Base-by-base conservation (phyloP, 1,139 yeast genomes). In the Zygosaccharomyces sapae region DNA sequence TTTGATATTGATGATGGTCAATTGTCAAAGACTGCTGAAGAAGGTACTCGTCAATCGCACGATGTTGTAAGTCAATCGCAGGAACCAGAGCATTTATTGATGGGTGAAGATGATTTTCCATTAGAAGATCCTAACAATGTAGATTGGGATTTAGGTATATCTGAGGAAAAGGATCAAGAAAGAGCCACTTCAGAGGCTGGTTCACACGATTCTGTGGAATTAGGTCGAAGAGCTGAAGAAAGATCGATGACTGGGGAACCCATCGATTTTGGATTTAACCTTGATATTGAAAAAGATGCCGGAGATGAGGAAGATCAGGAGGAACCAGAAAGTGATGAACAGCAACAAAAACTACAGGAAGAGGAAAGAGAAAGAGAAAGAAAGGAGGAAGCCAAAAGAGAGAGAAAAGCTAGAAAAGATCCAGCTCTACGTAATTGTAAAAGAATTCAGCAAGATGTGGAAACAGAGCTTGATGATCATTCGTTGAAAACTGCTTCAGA, bases 11-110 rank as follows among this genome's bases (percentile, higher is more conserved):
- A 56, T 37, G 56, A 53, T 31, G 48, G 35, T 4, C 46, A 46
- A 8, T 38, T 43, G 8, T 48, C 59, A n/a, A 55, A 55, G 45
- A 48, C 57, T 4, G 68, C 86, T 84, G 49, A 81, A 84, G 51
- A 83, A 89, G 3, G 86, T 78, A 51, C 77, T 78, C 75, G 61
- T 83, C 80, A 62, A 81, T 33, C 33, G 18, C 48, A 34, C 9
- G 37, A 34, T 34, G 48, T 22, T 16, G 46, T 16, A 10, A n/a
- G 24, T 27, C 33, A 9, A 9, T 31, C 48, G 13, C 25, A 44
- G 31, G 44, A 46, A 44, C 44, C 44, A 12, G 50, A 38, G 19
- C 46, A 45, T 10, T 41, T 45, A 18, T 27, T 37, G 10, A 51
- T 51, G 10, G 48, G 47, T 31, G 55, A 55, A 22, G 53, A 53